Base-by-base conservation (phyloP, 1,139 yeast species). In the Meyerozyma sp. region DNA sequence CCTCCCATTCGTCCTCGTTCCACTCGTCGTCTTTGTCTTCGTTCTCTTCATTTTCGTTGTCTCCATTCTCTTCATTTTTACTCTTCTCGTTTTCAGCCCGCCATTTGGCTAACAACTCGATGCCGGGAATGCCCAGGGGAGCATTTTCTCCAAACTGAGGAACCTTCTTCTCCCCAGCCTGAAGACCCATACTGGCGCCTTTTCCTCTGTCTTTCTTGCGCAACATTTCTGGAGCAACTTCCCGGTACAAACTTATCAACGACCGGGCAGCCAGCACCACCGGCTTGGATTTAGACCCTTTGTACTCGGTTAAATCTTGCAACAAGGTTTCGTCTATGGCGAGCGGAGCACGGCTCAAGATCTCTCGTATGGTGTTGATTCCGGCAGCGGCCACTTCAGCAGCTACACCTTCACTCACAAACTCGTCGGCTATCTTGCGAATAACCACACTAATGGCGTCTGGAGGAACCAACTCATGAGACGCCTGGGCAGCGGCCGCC, bases 321-420 rank as follows among this genome's bases (percentile, higher is more conserved):
- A 93, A 71, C 46, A 93, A 68, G 1, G 91, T 80, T 43, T 84
- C 82, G 45, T 90, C 97, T 54, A 93, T 89, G 32, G 98, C 95
- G 50, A 93, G 73, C 14, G 98, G 98, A 8, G 95, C 94, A 70
- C 98, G 83, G 2, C 96, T 68, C 49, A 93, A 76, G 47, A 93
- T 88, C 65, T 93, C 98, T 53, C 98, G 75, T 48, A 93, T 91
- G 5, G 98, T 88, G 63, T 93, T 93, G 50, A 93, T 74, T 57
- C 99, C 99, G 3, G 98, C 98, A 41, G 97, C 90, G 10, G 98
- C 97, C 44, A 91, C 98, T 66, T 93, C 97, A 21, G 96, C 84
- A 9, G 98, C 90, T 34, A 93, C 98, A 72, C 98, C 98, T 60
- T 93, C 98, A 55, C 96, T 87, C 39, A 93, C 97, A 58, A 93